Evolutionary conservation across 148 eudicot species (phyloP).

Genomic region (Talinum fruticosum): DNA sequence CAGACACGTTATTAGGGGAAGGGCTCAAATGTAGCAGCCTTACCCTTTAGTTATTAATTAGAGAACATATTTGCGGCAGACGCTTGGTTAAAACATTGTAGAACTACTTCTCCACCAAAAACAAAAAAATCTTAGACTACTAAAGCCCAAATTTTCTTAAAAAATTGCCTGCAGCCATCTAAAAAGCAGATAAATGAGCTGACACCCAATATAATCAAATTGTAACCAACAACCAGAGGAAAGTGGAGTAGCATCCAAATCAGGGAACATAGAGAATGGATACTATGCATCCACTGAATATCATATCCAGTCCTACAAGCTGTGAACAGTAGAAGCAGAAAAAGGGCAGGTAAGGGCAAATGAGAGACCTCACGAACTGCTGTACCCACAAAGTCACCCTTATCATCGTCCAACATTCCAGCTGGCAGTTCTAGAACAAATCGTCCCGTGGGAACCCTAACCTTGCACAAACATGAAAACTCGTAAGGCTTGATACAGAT

Average conservation of each 20-base stretch:
- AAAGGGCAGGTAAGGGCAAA: background rate
- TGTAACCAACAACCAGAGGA: background rate
- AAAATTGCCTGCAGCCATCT: background rate
- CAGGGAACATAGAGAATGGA: background rate
- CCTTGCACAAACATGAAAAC: conserved; percentile 44
- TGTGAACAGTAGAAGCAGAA: background rate
- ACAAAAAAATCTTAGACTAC: background rate
- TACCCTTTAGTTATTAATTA: background rate
- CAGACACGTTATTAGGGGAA: background rate
- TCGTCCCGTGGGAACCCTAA: conserved; percentile 90
- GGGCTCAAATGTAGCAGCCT: background rate
- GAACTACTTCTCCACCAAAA: too few species aligned
- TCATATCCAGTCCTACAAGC: background rate
- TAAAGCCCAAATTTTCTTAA: background rate
- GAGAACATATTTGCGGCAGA: background rate
- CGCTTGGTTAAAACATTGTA: background rate
- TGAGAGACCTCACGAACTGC: conserved; percentile 85
- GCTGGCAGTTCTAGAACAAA: conserved; percentile 90
- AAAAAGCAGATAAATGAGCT: background rate
- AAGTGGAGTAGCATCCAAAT: background rate
- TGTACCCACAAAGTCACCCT: conserved; percentile 86
- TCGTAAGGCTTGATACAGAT: conserved; percentile 7
- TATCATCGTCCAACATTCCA: conserved; percentile 94
- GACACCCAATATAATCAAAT: background rate
- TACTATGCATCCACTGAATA: background rate